These are phyloP conservation scores for Globisporangium mamillatum DNA, from an alignment of 352 stramenopile species.

Conservation along the genomic window DNA sequence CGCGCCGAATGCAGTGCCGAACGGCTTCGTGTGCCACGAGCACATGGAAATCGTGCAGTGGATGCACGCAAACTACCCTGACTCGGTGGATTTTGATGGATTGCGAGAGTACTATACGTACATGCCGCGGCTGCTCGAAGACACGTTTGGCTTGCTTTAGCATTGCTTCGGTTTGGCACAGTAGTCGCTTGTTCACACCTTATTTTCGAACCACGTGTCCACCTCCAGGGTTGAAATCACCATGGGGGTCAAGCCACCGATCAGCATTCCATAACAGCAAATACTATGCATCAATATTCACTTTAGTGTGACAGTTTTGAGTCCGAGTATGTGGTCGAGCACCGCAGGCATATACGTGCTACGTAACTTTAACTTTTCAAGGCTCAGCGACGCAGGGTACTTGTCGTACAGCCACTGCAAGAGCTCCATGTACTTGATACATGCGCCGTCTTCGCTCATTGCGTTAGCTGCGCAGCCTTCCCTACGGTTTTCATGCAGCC, in stretches of 20 bases:
- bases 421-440: background rate
- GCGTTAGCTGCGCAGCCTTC: background rate
- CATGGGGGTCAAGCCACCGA: no score
- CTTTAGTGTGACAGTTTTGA: no score
- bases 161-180: no score
- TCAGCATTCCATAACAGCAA: no score
- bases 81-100: background rate
- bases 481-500: background rate
- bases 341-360: no score
- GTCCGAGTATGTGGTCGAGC: no score
- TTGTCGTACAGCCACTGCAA: background rate
- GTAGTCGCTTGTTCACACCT: no score
- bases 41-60: background rate
- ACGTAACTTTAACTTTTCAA: background rate
- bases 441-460: background rate
- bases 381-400: background rate
- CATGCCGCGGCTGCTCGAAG: background rate
- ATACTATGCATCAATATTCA: no score
- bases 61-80: background rate
- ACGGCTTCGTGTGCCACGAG: background rate
- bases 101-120: background rate
- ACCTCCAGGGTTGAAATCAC: no score
- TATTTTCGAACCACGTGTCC: no score
- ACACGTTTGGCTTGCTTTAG: background rate
- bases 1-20: background rate